A percentile compares a stretch with the other conserved stretches of the same genome.
Conservation (phyloP, 495 filamentous ascomycete species). For the Trichocladium antarcticum region DNA sequence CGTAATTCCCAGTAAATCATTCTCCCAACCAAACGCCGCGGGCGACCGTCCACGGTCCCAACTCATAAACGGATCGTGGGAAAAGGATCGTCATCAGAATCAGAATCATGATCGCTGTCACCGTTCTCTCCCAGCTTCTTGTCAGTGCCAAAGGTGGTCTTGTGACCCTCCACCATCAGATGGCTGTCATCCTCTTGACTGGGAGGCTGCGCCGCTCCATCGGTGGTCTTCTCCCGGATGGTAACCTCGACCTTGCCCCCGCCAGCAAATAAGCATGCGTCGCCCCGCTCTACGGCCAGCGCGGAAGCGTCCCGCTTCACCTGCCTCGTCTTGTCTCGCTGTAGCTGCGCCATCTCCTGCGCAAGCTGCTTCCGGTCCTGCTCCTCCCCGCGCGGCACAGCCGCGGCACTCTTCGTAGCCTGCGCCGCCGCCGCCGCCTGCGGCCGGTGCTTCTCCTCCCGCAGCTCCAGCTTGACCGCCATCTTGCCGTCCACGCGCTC, state of each 20-base stretch:
- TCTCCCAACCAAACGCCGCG: background rate
- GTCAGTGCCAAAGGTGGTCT: slow-evolving; percentile 21
- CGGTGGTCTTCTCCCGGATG: slow-evolving; percentile 45
- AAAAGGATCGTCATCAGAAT: slow-evolving; percentile 14
- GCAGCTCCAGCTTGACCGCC: slow-evolving; percentile 32
- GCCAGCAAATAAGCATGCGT: background rate
- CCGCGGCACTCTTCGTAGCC: background rate
- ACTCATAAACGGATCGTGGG: slow-evolving; percentile 14
- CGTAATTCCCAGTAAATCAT: background rate
- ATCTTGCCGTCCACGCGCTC: slow-evolving; percentile 17
- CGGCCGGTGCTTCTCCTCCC: slow-evolving; percentile 22
- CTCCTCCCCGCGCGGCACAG: background rate
- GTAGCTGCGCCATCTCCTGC: slow-evolving; percentile 7
- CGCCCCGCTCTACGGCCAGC: slow-evolving; percentile 45
- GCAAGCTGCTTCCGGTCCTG: slow-evolving; percentile 9
- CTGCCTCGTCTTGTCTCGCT: slow-evolving; percentile 15
- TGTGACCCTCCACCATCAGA: slow-evolving; percentile 41
- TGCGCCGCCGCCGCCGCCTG: background rate
- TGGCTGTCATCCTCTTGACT: slow-evolving; percentile 26
- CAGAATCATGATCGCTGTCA: slow-evolving; percentile 8
- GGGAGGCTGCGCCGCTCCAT: slow-evolving; percentile 23
- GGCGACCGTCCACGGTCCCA: background rate
- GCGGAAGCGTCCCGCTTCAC: slow-evolving; percentile 27
- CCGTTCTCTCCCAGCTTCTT: slow-evolving; percentile 6
- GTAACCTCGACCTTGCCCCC: slow-evolving; percentile 24